Percentiles rank a stretch among this genome's conserved stretches.
These are phyloP conservation scores for Hansenula anomala DNA, from an alignment of 1,139 yeast species.

Conservation along the genomic window DNA sequence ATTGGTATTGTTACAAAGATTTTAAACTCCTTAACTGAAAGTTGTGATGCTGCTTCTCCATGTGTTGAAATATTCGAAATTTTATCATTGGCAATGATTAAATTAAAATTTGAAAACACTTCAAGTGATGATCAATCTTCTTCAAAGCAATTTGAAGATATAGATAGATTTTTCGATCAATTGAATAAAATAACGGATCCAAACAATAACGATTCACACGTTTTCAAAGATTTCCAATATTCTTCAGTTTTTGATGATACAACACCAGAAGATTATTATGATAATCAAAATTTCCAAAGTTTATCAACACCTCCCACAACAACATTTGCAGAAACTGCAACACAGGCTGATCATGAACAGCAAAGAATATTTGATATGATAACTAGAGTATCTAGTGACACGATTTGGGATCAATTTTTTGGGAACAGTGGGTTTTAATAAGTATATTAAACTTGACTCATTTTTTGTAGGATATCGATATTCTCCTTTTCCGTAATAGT, in stretches of 20 bases:
- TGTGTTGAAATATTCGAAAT: slow-evolving; percentile 72
- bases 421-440: slow-evolving; percentile 14
- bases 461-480: slow-evolving; percentile 3
- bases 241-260: not conserved
- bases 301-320: slow-evolving; percentile 15
- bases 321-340: not conserved
- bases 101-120: slow-evolving; percentile 46
- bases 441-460: slow-evolving; percentile 1
- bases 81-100: slow-evolving; percentile 65
- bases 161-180: slow-evolving; percentile 20
- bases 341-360: slow-evolving; percentile 18
- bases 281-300: slow-evolving; percentile 8
- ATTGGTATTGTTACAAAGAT: slow-evolving; percentile 58
- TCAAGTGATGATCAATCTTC: not conserved
- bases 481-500: not conserved
- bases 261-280: not conserved
- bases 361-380: slow-evolving; percentile 21
- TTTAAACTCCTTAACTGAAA: slow-evolving; percentile 54
- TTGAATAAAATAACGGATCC: slow-evolving; percentile 12
- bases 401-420: slow-evolving; percentile 21
- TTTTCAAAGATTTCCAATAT: not conserved
- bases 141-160: slow-evolving; percentile 15
- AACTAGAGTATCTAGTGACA: slow-evolving; percentile 21
- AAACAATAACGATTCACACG: slow-evolving; percentile 4
- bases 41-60: slow-evolving; percentile 74